A percentile compares a stretch with the other conserved stretches of the same genome.
phyloP scores from a whole-genome alignment of 2,329 filamentous ascomycete genomes.

The Aspergillus tubingensis region DNA sequence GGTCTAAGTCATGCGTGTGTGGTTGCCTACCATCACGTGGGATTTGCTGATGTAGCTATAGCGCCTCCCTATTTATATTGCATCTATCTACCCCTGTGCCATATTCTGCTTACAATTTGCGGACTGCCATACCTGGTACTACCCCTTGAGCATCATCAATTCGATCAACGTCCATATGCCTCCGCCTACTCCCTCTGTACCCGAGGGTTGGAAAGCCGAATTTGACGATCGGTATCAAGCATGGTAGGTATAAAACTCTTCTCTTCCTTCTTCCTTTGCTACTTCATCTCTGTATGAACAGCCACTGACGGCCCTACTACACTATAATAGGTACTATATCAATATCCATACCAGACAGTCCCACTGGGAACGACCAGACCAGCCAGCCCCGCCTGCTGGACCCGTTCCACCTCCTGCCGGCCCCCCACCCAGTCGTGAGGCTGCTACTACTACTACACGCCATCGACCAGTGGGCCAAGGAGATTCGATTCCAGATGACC shows the following conservation, averaged over 20 bases:
- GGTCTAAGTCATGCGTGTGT: too few species aligned
- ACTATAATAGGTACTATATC: not conserved
- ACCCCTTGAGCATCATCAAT: not conserved
- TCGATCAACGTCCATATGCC: not conserved
- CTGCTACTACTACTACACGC: not conserved
- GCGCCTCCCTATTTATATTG: too few species aligned
- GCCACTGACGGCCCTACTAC: not conserved
- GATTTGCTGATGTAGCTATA: too few species aligned
- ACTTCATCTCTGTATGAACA: not conserved
- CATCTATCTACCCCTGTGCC: too few species aligned
- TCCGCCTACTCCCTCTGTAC: not conserved
- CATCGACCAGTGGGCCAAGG: not conserved
- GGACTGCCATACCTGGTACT: not conserved
- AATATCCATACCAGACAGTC: not conserved
- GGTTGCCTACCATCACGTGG: too few species aligned
- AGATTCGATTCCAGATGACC: not conserved
- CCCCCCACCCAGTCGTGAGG: not conserved
- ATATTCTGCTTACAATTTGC: too few species aligned
- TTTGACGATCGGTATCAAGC: not conserved
- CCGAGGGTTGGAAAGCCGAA: not conserved
- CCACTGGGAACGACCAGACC: not conserved
- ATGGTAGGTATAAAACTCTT: not conserved
- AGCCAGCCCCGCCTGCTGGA: not conserved
- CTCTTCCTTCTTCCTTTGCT: not conserved
- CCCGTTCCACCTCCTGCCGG: not conserved